These are phyloP conservation scores for Cladosporium colombiae DNA, from an alignment of 2,329 filamentous ascomycete genomes.

Conservation along the genomic window DNA sequence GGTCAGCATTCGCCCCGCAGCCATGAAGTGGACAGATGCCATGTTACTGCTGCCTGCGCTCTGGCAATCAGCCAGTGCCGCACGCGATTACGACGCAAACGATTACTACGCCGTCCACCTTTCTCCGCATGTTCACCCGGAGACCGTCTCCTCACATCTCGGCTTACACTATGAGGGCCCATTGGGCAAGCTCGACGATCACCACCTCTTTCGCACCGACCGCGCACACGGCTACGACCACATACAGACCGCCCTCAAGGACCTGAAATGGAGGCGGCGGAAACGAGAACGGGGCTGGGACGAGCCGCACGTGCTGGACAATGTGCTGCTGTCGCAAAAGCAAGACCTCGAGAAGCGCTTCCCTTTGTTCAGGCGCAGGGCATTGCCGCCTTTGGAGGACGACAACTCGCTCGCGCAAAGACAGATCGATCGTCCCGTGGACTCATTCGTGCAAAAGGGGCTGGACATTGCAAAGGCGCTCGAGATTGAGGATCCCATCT, in stretches of 20 bases:
- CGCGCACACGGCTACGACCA: conserved; percentile 56
- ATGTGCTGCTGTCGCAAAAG: conserved; percentile 78
- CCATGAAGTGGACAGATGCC: conserved; percentile 20
- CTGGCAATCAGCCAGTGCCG: conserved; percentile 1
- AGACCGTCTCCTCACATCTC: conserved; percentile 69
- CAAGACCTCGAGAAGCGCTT: conserved; percentile 62
- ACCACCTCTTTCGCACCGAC: conserved; percentile 77
- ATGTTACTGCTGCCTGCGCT: conserved; percentile 13
- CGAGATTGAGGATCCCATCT: conserved; percentile 86
- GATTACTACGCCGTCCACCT: conserved; percentile 96
- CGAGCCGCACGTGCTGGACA: conserved; percentile 63
- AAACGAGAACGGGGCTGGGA: conserved; percentile 57
- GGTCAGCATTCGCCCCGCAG: not conserved
- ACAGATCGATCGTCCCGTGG: conserved; percentile 26
- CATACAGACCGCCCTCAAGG: conserved; percentile 50
- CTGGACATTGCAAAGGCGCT: conserved; percentile 64
- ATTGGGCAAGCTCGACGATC: conserved; percentile 73
- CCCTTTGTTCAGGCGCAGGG: conserved; percentile 58
- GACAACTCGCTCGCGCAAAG: conserved; percentile 20
- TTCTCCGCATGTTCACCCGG: conserved; percentile 63
- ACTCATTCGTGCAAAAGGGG: conserved; percentile 58
- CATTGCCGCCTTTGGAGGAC: conserved; percentile 35
- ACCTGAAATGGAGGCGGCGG: conserved; percentile 59
- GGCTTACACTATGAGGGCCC: conserved; percentile 79
- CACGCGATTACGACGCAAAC: conserved; percentile 63